Evolutionary conservation across 169 alveolate species (phyloP).

Genomic region (Cardiosporidium cionae): DNA sequence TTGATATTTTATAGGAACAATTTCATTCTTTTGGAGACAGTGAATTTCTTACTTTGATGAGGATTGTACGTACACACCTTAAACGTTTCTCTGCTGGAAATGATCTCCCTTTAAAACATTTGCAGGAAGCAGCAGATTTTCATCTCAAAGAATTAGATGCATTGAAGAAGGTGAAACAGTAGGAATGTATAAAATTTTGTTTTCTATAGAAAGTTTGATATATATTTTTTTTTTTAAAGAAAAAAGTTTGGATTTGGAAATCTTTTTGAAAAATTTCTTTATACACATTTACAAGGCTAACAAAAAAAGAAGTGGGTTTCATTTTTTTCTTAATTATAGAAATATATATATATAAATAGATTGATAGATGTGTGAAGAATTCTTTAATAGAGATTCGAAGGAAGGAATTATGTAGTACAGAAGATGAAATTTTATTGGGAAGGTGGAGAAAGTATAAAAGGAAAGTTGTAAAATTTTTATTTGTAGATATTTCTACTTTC

Average conservation of each 20-base stretch:
- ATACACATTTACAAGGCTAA: background rate
- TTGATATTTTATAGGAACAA: constrained; percentile 4
- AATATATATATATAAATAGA: background rate
- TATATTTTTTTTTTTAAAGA: background rate
- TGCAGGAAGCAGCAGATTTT: constrained; percentile 15
- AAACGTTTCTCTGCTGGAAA: background rate
- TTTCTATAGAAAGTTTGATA: background rate
- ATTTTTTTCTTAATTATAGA: background rate
- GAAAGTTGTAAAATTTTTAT: too few relatives aligned
- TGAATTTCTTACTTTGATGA: constrained; percentile 9
- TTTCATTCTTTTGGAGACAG: constrained; percentile 29
- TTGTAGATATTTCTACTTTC: too few relatives aligned
- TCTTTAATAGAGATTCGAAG: too few relatives aligned
- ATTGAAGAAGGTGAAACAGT: constrained; percentile 17
- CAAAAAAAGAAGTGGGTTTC: background rate
- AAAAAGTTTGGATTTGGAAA: background rate
- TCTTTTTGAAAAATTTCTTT: background rate
- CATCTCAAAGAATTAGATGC: constrained; percentile 20
- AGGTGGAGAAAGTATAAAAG: too few relatives aligned
- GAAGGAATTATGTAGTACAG: too few relatives aligned
- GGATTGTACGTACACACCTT: constrained; percentile 6
- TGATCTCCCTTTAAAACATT: background rate
- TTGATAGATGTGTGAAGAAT: too few relatives aligned
- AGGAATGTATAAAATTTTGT: background rate
- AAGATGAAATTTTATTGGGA: too few relatives aligned